A percentile compares a stretch with the other conserved stretches of the same genome.
Evolutionary conservation across 495 filamentous ascomycete species (phyloP).

Genomic region (Delitschia confertaspora): DNA sequence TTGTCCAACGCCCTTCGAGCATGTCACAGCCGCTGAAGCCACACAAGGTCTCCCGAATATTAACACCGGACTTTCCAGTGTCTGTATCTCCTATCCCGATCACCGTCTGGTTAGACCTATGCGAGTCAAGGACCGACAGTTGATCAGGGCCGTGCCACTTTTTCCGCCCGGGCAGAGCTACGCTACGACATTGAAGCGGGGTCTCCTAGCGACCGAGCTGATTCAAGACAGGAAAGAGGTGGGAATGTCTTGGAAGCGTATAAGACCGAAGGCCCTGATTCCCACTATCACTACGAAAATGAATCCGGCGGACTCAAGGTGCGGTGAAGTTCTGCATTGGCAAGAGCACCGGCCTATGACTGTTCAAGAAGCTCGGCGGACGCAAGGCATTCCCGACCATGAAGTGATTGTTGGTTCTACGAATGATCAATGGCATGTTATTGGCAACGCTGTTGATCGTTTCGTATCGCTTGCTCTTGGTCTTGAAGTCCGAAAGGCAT

Average conservation of each 20-base stretch:
- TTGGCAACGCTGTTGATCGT: slow-evolving; percentile 66
- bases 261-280: slow-evolving; percentile 44
- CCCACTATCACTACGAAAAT: slow-evolving; percentile 47
- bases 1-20: slow-evolving; percentile 51
- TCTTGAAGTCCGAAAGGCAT: slow-evolving; percentile 52
- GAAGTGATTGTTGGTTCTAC: slow-evolving; percentile 55
- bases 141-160: slow-evolving; percentile 37
- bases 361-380: slow-evolving; percentile 54
- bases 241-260: slow-evolving; percentile 42
- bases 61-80: slow-evolving; percentile 44
- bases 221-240: slow-evolving; percentile 14
- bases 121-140: slow-evolving; percentile 5
- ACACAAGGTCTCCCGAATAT: slow-evolving; percentile 53
- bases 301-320: slow-evolving; percentile 40
- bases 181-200: slow-evolving; percentile 31
- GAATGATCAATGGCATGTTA: slow-evolving; percentile 47
- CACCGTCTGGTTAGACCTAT: slow-evolving; percentile 40
- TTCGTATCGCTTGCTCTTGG: slow-evolving; percentile 54
- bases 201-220: slow-evolving; percentile 9
- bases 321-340: slow-evolving; percentile 51
- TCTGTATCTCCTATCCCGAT: slow-evolving; percentile 54
- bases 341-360: slow-evolving; percentile 47
- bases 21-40: slow-evolving; percentile 41
- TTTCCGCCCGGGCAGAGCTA: slow-evolving; percentile 24
- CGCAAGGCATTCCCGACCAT: slow-evolving; percentile 57